phyloP scores from a whole-genome alignment of 257 asterid species.

The Nicotiana attenuata region DNA sequence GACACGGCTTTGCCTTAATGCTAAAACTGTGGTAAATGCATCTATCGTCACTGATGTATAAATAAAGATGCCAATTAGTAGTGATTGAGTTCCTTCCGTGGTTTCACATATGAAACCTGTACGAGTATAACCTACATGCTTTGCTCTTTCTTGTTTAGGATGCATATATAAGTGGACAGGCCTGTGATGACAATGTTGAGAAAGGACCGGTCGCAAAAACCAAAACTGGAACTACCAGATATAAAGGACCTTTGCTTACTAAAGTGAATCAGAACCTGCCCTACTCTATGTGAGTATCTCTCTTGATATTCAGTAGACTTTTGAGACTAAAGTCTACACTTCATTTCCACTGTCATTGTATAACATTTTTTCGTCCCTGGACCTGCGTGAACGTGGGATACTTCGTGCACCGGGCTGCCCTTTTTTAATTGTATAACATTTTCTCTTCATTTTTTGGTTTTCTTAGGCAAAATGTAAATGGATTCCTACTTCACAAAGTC shows the following conservation, averaged over 20 bases:
- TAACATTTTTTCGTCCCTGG: neutral
- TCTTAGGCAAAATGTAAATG: constrained; percentile 32
- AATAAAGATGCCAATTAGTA: too few species aligned
- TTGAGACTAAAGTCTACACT: neutral
- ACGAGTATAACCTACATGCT: neutral
- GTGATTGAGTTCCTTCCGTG: too few species aligned
- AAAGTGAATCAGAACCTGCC: constrained; percentile 22
- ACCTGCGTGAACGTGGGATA: too few species aligned
- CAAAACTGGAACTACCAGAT: constrained; percentile 1
- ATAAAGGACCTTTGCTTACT: constrained; percentile 35
- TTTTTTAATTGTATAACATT: neutral
- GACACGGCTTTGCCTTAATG: too few species aligned
- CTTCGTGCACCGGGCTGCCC: too few species aligned
- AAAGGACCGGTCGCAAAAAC: constrained; percentile 1
- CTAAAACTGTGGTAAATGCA: too few species aligned
- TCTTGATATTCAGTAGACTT: neutral
- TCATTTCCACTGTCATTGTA: neutral
- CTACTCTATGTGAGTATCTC: constrained; percentile 31
- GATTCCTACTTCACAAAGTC: constrained; percentile 52
- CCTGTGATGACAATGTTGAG: constrained; percentile 11
- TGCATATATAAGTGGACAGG: constrained; percentile 36
- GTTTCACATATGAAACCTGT: too few species aligned
- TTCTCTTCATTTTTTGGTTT: neutral
- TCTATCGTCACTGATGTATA: too few species aligned
- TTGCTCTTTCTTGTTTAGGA: constrained; percentile 28